Conservation (phyloP, 805 yeast species). For the Pichia nakasei region DNA sequence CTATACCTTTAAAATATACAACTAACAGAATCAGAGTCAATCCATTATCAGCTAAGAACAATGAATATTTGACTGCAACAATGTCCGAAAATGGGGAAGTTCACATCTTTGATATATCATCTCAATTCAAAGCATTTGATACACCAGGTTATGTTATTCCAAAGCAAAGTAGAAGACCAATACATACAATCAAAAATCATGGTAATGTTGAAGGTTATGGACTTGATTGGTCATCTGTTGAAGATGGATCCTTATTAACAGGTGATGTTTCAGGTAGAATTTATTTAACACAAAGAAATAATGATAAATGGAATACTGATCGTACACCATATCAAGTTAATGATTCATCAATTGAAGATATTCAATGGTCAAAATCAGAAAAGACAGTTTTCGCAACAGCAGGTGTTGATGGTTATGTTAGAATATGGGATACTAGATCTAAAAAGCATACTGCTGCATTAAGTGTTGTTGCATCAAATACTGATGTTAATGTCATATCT, state of each 20-base stretch:
- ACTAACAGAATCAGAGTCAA: slow-evolving; percentile 84
- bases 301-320: slow-evolving; percentile 79
- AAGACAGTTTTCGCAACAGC: slow-evolving; percentile 91
- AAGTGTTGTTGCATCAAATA: slow-evolving; percentile 65
- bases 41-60: slow-evolving; percentile 64
- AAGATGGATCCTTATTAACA: slow-evolving; percentile 72
- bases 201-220: slow-evolving; percentile 98
- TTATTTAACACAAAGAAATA: slow-evolving; percentile 66
- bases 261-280: slow-evolving; percentile 88
- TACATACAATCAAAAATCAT: slow-evolving; percentile 73
- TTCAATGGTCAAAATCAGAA: slow-evolving; percentile 93
- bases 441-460: slow-evolving; percentile 88
- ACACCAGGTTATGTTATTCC: slow-evolving; percentile 80
- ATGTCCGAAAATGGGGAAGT: slow-evolving; percentile 90
- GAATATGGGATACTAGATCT: slow-evolving; percentile 96
- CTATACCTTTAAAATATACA: slow-evolving; percentile 68
- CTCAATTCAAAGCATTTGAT: slow-evolving; percentile 77
- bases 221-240: slow-evolving; percentile 89
- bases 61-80: slow-evolving; percentile 80
- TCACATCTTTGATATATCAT: slow-evolving; percentile 67
- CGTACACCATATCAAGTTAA: slow-evolving; percentile 65
- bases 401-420: slow-evolving; percentile 82
- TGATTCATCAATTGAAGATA: slow-evolving; percentile 81
- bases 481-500: slow-evolving; percentile 90
- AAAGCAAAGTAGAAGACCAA: slow-evolving; percentile 67